Evolutionary conservation across 2,329 filamentous ascomycete species (phyloP).

Genomic region (Phyllosticta citrichinensis): DNA sequence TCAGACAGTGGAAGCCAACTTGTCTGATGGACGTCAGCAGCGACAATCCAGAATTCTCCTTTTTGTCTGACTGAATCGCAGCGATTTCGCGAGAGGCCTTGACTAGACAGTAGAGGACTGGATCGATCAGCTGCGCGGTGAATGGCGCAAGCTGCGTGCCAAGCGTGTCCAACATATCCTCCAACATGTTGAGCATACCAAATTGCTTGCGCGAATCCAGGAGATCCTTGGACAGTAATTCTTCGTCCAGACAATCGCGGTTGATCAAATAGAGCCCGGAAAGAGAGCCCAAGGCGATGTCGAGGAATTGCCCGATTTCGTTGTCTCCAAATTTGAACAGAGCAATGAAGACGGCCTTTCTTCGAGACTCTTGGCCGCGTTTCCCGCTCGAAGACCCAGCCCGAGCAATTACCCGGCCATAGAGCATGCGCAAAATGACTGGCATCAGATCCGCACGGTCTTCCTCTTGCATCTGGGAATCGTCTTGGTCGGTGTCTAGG

Average conservation of each 20-base stretch:
- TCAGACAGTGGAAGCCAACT: slow-evolving; percentile 72
- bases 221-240: slow-evolving; percentile 48
- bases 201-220: slow-evolving; percentile 69
- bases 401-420: slow-evolving; percentile 78
- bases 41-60: slow-evolving; percentile 20
- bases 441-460: slow-evolving; percentile 72
- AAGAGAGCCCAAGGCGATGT: slow-evolving; percentile 68
- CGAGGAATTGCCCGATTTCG: slow-evolving; percentile 71
- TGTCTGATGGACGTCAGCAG: slow-evolving; percentile 54
- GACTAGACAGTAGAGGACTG: slow-evolving; percentile 72
- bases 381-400: slow-evolving; percentile 67
- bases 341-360: slow-evolving; percentile 63
- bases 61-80: slow-evolving; percentile 25
- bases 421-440: slow-evolving; percentile 74
- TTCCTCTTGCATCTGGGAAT: slow-evolving; percentile 58
- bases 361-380: slow-evolving; percentile 69
- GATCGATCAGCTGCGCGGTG: slow-evolving; percentile 58
- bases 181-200: slow-evolving; percentile 85
- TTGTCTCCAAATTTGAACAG: slow-evolving; percentile 65
- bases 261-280: slow-evolving; percentile 50
- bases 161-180: slow-evolving; percentile 75
- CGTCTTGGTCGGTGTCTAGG: slow-evolving; percentile 57
- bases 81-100: slow-evolving; percentile 44
- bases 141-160: slow-evolving; percentile 63
- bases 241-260: slow-evolving; percentile 38